phyloP scores from a whole-genome alignment of 768 basidiomycete genomes.

The Lactarius quietus region DNA sequence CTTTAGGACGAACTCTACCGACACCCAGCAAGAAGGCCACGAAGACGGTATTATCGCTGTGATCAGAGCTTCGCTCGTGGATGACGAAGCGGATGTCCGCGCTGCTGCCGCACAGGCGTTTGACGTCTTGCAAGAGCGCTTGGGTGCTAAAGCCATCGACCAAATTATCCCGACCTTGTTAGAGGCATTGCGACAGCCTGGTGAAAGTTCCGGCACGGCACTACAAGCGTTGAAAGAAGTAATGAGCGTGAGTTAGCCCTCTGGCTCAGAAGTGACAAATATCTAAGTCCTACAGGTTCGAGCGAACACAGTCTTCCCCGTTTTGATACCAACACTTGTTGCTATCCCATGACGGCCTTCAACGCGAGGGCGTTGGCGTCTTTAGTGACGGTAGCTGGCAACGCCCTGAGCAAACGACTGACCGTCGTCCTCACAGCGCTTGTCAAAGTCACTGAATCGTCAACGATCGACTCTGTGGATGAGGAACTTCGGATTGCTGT shows the following conservation, averaged over 20 bases:
- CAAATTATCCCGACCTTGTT: slow-evolving; percentile 93
- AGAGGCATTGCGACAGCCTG: slow-evolving; percentile 90
- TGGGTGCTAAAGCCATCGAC: slow-evolving; percentile 90
- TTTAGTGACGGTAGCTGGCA: slow-evolving; percentile 90
- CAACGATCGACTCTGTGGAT: slow-evolving; percentile 46
- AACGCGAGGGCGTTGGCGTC: slow-evolving; percentile 89
- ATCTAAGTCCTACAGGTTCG: slow-evolving; percentile 58
- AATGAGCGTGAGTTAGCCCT: slow-evolving; percentile 65
- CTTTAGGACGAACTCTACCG: slow-evolving; percentile 77
- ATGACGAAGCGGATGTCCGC: slow-evolving; percentile 81
- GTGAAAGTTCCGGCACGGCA: slow-evolving; percentile 92
- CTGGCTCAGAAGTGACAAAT: neutral
- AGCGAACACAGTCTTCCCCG: slow-evolving; percentile 93
- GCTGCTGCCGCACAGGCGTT: slow-evolving; percentile 86
- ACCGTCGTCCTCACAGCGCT: slow-evolving; percentile 75
- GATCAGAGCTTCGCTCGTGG: slow-evolving; percentile 81
- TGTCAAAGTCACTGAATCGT: slow-evolving; percentile 70
- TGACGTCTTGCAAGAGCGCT: slow-evolving; percentile 87
- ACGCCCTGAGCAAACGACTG: slow-evolving; percentile 80
- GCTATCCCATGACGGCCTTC: slow-evolving; percentile 90
- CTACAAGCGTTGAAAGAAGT: slow-evolving; percentile 91
- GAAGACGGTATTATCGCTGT: slow-evolving; percentile 86
- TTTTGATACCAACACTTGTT: slow-evolving; percentile 90
- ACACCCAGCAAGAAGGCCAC: slow-evolving; percentile 79
- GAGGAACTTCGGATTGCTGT: slow-evolving; percentile 70